Percentiles rank a stretch among this genome's conserved stretches.
Evolutionary conservation across 305 asterid genomes (phyloP).

Genomic region (Rubia tinctorum): DNA sequence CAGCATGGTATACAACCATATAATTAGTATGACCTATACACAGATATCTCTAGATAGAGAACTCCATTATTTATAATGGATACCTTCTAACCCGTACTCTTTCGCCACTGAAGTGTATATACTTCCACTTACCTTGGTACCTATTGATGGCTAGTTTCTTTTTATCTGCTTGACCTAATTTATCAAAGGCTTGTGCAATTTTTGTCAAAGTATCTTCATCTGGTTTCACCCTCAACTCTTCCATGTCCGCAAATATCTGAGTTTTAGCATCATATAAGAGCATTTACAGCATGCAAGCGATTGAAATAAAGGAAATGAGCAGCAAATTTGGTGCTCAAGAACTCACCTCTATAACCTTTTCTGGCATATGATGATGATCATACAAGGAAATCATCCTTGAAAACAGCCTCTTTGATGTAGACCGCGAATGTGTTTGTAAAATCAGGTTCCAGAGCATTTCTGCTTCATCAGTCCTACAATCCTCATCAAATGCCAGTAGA

Average conservation of each 20-base stretch:
- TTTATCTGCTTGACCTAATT: slow-evolving; percentile 54
- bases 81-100: slow-evolving; percentile 57
- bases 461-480: slow-evolving; percentile 77
- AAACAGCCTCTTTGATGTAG: slow-evolving; percentile 68
- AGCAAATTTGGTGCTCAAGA: not conserved
- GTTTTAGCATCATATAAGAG: not conserved
- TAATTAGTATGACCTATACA: not conserved
- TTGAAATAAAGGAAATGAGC: not conserved
- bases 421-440: slow-evolving; percentile 63
- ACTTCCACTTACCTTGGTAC: slow-evolving; percentile 75
- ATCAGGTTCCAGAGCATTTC: slow-evolving; percentile 75
- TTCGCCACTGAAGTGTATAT: slow-evolving; percentile 80
- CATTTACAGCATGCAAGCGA: not conserved
- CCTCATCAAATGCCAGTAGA: slow-evolving; percentile 86
- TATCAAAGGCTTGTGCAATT: slow-evolving; percentile 64
- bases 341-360: slow-evolving; percentile 68
- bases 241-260: slow-evolving; percentile 96
- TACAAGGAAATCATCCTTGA: slow-evolving; percentile 84
- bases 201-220: slow-evolving; percentile 72
- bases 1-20: no score
- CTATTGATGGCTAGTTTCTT: slow-evolving; percentile 41
- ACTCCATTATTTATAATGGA: not conserved
- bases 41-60: not conserved
- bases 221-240: slow-evolving; percentile 85
- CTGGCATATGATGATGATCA: slow-evolving; percentile 65